Base-by-base conservation (phyloP, 225 moss, liverwort and hornwort genomes). In the Pseudoscleropodium purum region DNA sequence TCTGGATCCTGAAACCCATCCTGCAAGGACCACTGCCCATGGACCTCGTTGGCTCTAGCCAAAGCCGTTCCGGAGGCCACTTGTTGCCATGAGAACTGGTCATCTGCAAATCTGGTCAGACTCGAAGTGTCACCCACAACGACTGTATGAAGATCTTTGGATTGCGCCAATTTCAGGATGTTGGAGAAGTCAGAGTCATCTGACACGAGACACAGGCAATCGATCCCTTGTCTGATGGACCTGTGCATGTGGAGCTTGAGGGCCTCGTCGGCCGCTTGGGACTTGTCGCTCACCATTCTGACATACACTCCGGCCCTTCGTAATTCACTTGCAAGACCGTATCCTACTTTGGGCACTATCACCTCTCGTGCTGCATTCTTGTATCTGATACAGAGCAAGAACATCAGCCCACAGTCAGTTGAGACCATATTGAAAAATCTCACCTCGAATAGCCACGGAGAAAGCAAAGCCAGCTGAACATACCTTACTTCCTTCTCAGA, bases 181-280 rank as follows among this genome's bases (percentile, higher is more conserved):
- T 72, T 93, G 91, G 94, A 72, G 87, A 96, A 96, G 79, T 93
- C 96, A 7, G 94, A 94, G 86, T 96, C 95, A 51, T 96, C 96
- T 2, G 95, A 96, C 13, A 96, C 95, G 16, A 96, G 88, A 66
- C 95, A 95, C 43, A 96, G 92, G 89, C 96, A 96, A 33, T 95
- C 87, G 54, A 96, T 80, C 64, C 95, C 95, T 52, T 90, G 75
- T n/a, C 93, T 84, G 83, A 96, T 94, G 39, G 93, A 94, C 69
- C 89, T 83, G 64, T 92, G 86, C 91, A 96, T 95, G 57, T 96
- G 96, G 30, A 91, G 91, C 90, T 95, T 96, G 36, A 96, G 96
- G 49, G 96, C 96, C 83, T 93, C 93, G 75, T 96, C 95, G 6
- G 96, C 96, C 41, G 96, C 96, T 90, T 96, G 95, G 31, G 96